These are phyloP conservation scores for Russula ochroleuca DNA, from an alignment of 768 basidiomycete genomes.

Conservation along the genomic window DNA sequence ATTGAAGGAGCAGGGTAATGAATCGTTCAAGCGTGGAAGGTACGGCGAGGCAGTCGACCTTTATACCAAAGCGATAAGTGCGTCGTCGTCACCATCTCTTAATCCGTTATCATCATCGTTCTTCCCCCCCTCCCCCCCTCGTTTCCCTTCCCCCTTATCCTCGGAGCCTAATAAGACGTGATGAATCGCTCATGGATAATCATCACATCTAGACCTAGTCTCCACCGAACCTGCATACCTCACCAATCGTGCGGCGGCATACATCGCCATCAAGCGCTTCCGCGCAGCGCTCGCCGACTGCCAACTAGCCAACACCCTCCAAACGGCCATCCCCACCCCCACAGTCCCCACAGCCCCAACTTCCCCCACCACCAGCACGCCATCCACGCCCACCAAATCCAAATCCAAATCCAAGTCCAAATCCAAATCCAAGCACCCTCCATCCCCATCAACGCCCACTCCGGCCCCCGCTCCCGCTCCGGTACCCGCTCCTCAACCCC, in stretches of 20 bases:
- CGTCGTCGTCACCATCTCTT: constrained; percentile 1
- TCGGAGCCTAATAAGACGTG: not conserved
- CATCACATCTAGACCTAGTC: constrained; percentile 29
- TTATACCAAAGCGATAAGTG: constrained; percentile 75
- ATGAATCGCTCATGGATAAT: not conserved
- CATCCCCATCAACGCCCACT: no score
- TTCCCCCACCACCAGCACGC: not conserved
- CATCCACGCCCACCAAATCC: not conserved
- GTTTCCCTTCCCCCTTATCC: not conserved
- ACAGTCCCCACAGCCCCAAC: not conserved
- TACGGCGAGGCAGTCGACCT: constrained; percentile 67
- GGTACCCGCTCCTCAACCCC: not conserved
- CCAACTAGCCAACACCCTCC: constrained; percentile 64
- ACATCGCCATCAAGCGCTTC: constrained; percentile 79
- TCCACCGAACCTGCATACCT: constrained; percentile 63
- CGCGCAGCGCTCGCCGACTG: constrained; percentile 72
- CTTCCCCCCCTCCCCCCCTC: not conserved
- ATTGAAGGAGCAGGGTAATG: constrained; percentile 71
- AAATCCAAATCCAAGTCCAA: not conserved
- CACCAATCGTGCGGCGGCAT: constrained; percentile 83
- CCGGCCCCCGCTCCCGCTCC: not conserved
- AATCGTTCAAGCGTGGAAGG: constrained; percentile 60
- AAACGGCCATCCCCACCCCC: constrained; percentile 36
- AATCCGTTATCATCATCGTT: not conserved
- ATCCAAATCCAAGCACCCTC: no score